Percentiles rank a stretch among this genome's conserved stretches.
These are phyloP conservation scores for Tricholoma saponaceum DNA, from an alignment of 768 basidiomycete genomes.

Conservation along the genomic window DNA sequence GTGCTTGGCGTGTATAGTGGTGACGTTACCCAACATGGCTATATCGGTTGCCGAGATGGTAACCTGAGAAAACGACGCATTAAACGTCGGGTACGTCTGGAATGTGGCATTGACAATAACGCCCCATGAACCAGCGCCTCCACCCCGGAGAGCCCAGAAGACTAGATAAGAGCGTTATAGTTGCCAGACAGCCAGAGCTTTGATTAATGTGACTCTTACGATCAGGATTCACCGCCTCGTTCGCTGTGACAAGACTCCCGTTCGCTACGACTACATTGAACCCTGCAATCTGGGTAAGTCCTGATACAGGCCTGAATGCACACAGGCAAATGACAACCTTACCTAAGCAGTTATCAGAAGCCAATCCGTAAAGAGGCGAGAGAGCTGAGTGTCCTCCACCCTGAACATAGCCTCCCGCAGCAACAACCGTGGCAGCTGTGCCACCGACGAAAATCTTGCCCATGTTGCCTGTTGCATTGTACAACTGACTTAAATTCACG, in stretches of 20 bases:
- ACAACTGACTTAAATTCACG: constrained; percentile 16
- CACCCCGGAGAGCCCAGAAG: constrained; percentile 25
- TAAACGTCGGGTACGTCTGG: constrained; percentile 30
- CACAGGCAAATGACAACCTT: background rate
- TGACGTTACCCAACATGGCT: constrained; percentile 19
- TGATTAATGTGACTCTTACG: no score
- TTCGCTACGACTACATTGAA: background rate
- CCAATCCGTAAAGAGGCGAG: constrained; percentile 22
- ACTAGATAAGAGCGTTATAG: constrained; percentile 7
- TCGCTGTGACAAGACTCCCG: background rate
- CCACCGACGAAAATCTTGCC: constrained; percentile 25
- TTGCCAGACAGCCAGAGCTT: no score
- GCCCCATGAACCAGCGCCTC: constrained; percentile 33
- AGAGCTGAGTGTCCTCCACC: constrained; percentile 29
- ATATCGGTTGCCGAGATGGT: constrained; percentile 13
- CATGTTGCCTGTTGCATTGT: constrained; percentile 13
- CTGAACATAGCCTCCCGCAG: constrained; percentile 31
- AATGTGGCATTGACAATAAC: constrained; percentile 32
- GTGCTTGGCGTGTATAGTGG: constrained; percentile 29
- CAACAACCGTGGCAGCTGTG: constrained; percentile 21
- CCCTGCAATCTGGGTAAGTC: background rate
- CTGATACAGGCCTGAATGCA: background rate
- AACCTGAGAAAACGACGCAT: constrained; percentile 16
- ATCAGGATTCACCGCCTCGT: background rate
- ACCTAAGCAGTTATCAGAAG: constrained; percentile 19